Conservation (phyloP, 169 alveolate species). For the Condylostoma magnum region DNA sequence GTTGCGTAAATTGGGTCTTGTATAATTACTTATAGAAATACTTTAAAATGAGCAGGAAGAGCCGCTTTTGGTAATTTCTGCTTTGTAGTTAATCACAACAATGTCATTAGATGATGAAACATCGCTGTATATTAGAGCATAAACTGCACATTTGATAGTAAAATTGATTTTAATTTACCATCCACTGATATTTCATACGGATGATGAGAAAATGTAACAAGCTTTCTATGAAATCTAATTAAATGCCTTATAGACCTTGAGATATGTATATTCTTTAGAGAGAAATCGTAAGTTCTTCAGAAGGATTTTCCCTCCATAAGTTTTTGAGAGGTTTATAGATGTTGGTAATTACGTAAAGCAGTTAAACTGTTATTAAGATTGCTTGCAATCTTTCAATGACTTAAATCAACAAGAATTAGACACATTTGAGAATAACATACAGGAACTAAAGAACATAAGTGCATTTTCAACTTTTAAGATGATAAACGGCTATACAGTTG, state of each 20-base stretch:
- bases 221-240: conserved; percentile 53
- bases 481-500: conserved; percentile 55
- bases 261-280: conserved; percentile 58
- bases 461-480: conserved; percentile 5
- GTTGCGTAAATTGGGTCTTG: conserved; percentile 28
- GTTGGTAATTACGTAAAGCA: conserved; percentile 67
- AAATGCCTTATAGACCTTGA: conserved; percentile 51
- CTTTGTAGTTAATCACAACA: conserved; percentile 35
- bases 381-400: conserved; percentile 18
- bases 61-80: conserved; percentile 6
- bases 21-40: conserved; percentile 1
- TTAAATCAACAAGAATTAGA: conserved; percentile 49
- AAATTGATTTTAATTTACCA: conserved; percentile 37
- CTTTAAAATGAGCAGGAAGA: conserved; percentile 8
- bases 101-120: conserved; percentile 59
- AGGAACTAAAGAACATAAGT: conserved; percentile 22
- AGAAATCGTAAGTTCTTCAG: conserved; percentile 66
- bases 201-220: conserved; percentile 33
- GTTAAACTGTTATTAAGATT: conserved; percentile 29
- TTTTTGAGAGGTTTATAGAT: conserved; percentile 71
- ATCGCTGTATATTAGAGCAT: conserved; percentile 41
- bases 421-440: conserved; percentile 36
- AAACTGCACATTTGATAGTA: conserved; percentile 44
- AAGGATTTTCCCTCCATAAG: conserved; percentile 64
- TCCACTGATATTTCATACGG: conserved; percentile 19